Percentiles rank a stretch among this genome's conserved stretches.
Evolutionary conservation across 306 rosid genomes (phyloP).

Genomic region (Amphicarpaea edgeworthii): DNA sequence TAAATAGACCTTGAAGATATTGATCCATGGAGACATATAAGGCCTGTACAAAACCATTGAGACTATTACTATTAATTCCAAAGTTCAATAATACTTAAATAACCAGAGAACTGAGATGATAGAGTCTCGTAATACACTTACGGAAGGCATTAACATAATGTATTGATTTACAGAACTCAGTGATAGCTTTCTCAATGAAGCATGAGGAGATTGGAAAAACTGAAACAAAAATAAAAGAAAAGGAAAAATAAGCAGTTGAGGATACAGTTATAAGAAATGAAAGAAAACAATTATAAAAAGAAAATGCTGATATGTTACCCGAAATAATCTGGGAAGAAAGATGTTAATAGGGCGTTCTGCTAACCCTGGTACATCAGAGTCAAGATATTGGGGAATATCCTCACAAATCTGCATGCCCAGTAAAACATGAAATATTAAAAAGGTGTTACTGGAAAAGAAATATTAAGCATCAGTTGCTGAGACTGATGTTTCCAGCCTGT

Average conservation of each 20-base stretch:
- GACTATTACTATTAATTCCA: slow-evolving; percentile 33
- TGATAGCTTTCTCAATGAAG: slow-evolving; percentile 84
- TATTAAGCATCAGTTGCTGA: slow-evolving; percentile 33
- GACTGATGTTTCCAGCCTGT: neutral
- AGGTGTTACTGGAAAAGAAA: slow-evolving; percentile 18
- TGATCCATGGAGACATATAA: slow-evolving; percentile 81
- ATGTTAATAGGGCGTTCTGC: slow-evolving; percentile 92
- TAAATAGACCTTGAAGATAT: slow-evolving; percentile 94
- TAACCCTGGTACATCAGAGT: slow-evolving; percentile 90
- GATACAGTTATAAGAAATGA: slow-evolving; percentile 22
- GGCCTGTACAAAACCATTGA: slow-evolving; percentile 62
- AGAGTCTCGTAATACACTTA: slow-evolving; percentile 55
- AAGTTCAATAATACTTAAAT: slow-evolving; percentile 39
- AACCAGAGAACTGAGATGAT: slow-evolving; percentile 35
- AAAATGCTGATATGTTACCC: slow-evolving; percentile 60
- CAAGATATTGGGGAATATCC: slow-evolving; percentile 97
- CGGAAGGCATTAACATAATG: slow-evolving; percentile 97
- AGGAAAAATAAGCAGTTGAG: neutral
- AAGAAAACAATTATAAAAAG: slow-evolving; percentile 7
- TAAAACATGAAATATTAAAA: slow-evolving; percentile 24
- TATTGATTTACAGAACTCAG: slow-evolving; percentile 96
- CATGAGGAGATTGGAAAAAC: slow-evolving; percentile 95
- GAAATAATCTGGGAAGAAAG: slow-evolving; percentile 85
- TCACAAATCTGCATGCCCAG: slow-evolving; percentile 80
- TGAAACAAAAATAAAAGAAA: slow-evolving; percentile 47